Conservation (phyloP, 495 filamentous ascomycete species). For the Penicillium nucicola region DNA sequence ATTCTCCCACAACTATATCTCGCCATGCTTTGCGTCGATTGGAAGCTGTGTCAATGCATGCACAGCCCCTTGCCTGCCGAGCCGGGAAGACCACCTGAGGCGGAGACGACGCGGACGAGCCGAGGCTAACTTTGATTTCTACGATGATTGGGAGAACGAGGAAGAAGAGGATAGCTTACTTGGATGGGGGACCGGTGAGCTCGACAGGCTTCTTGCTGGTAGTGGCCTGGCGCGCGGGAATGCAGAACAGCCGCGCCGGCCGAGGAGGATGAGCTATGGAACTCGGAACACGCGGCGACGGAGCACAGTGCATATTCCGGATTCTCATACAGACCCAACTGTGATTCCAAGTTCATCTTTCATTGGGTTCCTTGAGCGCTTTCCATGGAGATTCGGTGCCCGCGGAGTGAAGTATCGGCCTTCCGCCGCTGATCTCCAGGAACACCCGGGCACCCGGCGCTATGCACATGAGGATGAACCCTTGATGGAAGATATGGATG, state of each 20-base stretch:
- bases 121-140: conserved; percentile 92
- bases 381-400: conserved; percentile 84
- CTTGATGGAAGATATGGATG: conserved; percentile 62
- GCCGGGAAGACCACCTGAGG: conserved; percentile 68
- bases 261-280: conserved; percentile 86
- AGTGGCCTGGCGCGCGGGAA: conserved; percentile 52
- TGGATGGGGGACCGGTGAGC: conserved; percentile 77
- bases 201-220: conserved; percentile 82
- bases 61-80: conserved; percentile 67
- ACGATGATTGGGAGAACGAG: conserved; percentile 94
- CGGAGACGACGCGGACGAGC: conserved; percentile 65
- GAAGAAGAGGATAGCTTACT: conserved; percentile 59
- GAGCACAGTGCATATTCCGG: conserved; percentile 59
- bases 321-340: conserved; percentile 72
- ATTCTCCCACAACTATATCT: conserved; percentile 80
- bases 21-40: conserved; percentile 71
- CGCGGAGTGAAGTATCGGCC: conserved; percentile 81
- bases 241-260: conserved; percentile 66
- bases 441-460: conserved; percentile 65
- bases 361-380: conserved; percentile 77
- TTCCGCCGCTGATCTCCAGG: conserved; percentile 84
- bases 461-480: conserved; percentile 64
- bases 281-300: conserved; percentile 60
- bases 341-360: conserved; percentile 85
- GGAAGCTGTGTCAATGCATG: conserved; percentile 64